These are phyloP conservation scores for Brasilioporus rufonigricans DNA, from an alignment of 768 basidiomycete species.

Conservation along the genomic window DNA sequence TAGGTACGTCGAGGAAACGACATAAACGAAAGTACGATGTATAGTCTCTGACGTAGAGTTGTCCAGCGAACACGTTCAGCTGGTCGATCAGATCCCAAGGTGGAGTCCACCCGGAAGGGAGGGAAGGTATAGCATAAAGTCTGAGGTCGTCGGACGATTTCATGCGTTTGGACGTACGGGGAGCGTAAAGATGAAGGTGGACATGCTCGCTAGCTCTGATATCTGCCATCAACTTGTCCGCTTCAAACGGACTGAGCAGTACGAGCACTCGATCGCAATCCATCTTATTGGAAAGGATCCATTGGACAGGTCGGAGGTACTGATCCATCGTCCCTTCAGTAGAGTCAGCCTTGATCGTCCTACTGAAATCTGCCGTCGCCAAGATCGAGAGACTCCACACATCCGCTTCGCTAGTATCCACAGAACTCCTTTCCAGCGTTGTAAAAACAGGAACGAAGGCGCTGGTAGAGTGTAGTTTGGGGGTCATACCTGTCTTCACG, in stretches of 20 bases:
- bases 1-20: conserved; percentile 15
- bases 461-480: too few species aligned
- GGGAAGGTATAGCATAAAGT: conserved; percentile 6
- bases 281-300: conserved; percentile 13
- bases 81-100: not conserved
- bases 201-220: conserved; percentile 35
- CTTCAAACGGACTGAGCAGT: conserved; percentile 19
- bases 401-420: conserved; percentile 13
- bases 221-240: conserved; percentile 33
- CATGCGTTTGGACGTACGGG: conserved; percentile 34
- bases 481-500: too few species aligned
- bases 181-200: conserved; percentile 40
- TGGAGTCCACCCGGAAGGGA: not conserved
- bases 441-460: not conserved
- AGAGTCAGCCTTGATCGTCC: conserved; percentile 6
- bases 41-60: not conserved
- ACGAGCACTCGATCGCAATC: conserved; percentile 22
- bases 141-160: conserved; percentile 34
- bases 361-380: too few species aligned
- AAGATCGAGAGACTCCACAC: too few species aligned
- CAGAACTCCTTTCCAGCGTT: conserved; percentile 2
- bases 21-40: conserved; percentile 20
- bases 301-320: conserved; percentile 19
- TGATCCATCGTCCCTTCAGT: not conserved
- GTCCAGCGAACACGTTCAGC: not conserved